Evolutionary conservation across 306 rosid species (phyloP).

Genomic region (Cyclanthera cordifolia): DNA sequence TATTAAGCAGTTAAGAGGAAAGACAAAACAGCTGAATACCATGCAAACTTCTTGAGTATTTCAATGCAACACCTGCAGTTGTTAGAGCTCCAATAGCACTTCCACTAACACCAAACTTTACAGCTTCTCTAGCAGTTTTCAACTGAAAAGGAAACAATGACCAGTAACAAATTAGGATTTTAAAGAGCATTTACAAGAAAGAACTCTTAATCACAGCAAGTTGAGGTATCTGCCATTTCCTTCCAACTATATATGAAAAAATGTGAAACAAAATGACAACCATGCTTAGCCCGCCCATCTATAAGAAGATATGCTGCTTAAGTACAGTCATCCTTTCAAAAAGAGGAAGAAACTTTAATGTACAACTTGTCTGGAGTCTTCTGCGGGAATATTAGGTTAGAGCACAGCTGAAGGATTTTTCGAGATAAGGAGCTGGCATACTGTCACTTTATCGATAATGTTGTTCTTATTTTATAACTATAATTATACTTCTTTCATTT

Average conservation of each 20-base stretch:
- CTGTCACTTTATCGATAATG: too few relatives aligned
- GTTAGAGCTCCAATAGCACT: conserved; percentile 59
- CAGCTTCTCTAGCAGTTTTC: conserved; percentile 64
- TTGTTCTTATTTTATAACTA: too few relatives aligned
- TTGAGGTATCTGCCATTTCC: neutral
- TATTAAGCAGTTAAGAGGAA: conserved; percentile 1
- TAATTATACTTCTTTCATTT: too few relatives aligned
- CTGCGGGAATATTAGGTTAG: too few relatives aligned
- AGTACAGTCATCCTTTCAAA: too few relatives aligned
- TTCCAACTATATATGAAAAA: neutral
- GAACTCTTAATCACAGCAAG: neutral
- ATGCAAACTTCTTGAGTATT: conserved; percentile 72
- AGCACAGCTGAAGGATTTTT: too few relatives aligned
- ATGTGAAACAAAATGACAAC: neutral
- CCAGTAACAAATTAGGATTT: neutral
- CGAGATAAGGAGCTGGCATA: too few relatives aligned
- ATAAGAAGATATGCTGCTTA: neutral
- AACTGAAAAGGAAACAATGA: conserved; percentile 34
- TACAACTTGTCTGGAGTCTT: too few relatives aligned
- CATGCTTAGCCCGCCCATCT: neutral
- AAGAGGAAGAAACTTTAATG: too few relatives aligned
- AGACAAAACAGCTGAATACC: conserved; percentile 28
- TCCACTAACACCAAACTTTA: conserved; percentile 46
- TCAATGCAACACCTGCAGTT: conserved; percentile 66
- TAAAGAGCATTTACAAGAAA: conserved; percentile 4